Conservation (phyloP, 768 basidiomycete genomes). For the Tulasnella sp. region DNA sequence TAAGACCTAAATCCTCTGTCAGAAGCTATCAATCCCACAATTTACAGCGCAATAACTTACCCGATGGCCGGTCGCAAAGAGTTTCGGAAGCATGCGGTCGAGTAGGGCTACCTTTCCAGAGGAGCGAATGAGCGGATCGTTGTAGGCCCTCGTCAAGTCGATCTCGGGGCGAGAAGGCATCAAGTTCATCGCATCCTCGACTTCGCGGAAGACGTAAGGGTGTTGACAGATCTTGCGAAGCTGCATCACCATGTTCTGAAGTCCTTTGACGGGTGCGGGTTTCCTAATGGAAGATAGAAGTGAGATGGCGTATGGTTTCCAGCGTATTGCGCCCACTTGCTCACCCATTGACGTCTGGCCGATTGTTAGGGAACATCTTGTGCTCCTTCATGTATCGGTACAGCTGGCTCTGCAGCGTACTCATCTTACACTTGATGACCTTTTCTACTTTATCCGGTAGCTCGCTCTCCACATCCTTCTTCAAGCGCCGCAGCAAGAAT, state of each 20-base stretch:
- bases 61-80: constrained; percentile 85
- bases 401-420: constrained; percentile 77
- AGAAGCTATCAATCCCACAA: neutral
- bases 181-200: constrained; percentile 80
- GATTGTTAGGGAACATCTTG: constrained; percentile 84
- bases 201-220: constrained; percentile 90
- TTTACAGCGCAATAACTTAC: constrained; percentile 31
- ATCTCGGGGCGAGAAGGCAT: neutral
- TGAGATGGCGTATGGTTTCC: constrained; percentile 4
- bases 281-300: constrained; percentile 34
- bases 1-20: constrained; percentile 61
- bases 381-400: constrained; percentile 98
- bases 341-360: constrained; percentile 63
- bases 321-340: constrained; percentile 22
- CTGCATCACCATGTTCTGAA: constrained; percentile 95
- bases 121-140: constrained; percentile 73
- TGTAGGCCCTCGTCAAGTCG: constrained; percentile 55
- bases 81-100: constrained; percentile 84
- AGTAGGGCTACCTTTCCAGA: constrained; percentile 93
- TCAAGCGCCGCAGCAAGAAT: constrained; percentile 82
- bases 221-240: constrained; percentile 97
- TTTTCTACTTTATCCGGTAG: constrained; percentile 96
- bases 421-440: constrained; percentile 94
- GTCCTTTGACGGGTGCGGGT: constrained; percentile 68
- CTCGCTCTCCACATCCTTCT: constrained; percentile 95